Base-by-base conservation (phyloP, 768 basidiomycete species). In the Omphalotus guepiniiformis region DNA sequence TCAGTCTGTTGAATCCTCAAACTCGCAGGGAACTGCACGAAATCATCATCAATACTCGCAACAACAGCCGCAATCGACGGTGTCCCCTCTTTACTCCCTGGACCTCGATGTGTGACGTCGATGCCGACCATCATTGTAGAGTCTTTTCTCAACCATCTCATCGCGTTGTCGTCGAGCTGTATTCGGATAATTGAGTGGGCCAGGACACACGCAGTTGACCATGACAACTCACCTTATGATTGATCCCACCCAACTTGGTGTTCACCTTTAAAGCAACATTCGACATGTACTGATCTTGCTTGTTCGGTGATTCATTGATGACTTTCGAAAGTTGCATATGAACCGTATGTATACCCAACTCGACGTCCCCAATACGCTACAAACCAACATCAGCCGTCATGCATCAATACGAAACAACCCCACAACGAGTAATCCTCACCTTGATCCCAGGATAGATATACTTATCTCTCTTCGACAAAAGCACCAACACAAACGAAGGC, bases 41-140 rank as follows among this genome's bases (percentile, higher is more conserved):
- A 90, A 2, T 70, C 63, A 21, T 69, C 66, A 56, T 92, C 88
- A 1, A 80, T 68, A 49, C 80, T 91, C 0, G 85, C 89, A 2
- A 92, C 90, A 8, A 92, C 83, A 0, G 88, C 89, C 0, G 86
- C 87, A 36, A 93, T 85, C 0, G 87, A 89, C 2, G 90, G 90
- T 1, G 88, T 83, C 2, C 89, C 90, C 2, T 73, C 72, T 42
- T 70, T 60, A 53, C 84, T 85, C 5, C 66, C 74, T 1, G 85
- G 83, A 1, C 85, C 77, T 3, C 88, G 86, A 53, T 92, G 88
- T 0, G 87, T 91, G 0, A 89, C 87, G 57, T 92, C 88, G 53
- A 89, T 87, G 0, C 90, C 90, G 3, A 93, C 82, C 58, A 93
- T 66, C 84, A 93, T 92, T 8, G 89, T 91, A 44, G 74, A 74